These are phyloP conservation scores for Colletotrichum simmondsii DNA, from an alignment of 2,329 filamentous ascomycete species.

Conservation along the genomic window DNA sequence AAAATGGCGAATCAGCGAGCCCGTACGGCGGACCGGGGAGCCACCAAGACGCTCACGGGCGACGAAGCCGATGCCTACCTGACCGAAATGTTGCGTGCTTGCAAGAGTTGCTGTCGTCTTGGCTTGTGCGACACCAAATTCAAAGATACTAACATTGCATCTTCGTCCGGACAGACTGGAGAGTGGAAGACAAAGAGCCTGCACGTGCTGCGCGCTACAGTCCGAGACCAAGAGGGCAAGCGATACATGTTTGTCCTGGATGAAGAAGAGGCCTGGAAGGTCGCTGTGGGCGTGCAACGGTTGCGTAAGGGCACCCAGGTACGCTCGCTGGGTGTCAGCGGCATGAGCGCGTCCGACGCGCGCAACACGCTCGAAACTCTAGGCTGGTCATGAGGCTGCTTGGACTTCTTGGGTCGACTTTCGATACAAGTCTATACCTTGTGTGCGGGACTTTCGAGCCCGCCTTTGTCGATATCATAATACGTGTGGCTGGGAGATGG, in stretches of 20 bases:
- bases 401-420: background rate
- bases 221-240: constrained; percentile 74
- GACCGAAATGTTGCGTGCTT: constrained; percentile 70
- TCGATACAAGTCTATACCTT: background rate
- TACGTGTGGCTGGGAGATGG: background rate
- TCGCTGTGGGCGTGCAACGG: constrained; percentile 69
- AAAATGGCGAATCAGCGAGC: constrained; percentile 57
- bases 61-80: constrained; percentile 76
- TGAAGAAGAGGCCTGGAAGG: constrained; percentile 76
- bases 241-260: constrained; percentile 72
- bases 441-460: background rate
- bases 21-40: constrained; percentile 60
- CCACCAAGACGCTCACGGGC: constrained; percentile 63
- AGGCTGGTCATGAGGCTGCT: constrained; percentile 56
- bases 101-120: constrained; percentile 72
- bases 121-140: constrained; percentile 59
- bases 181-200: constrained; percentile 66
- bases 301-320: constrained; percentile 70
- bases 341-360: constrained; percentile 65
- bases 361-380: constrained; percentile 67
- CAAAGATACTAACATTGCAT: constrained; percentile 53
- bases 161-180: constrained; percentile 58
- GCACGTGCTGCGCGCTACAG: constrained; percentile 72
- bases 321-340: constrained; percentile 67
- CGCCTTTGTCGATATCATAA: constrained; percentile 1